Evolutionary conservation across 345 rosid species (phyloP).

Genomic region (Brassica cretica): DNA sequence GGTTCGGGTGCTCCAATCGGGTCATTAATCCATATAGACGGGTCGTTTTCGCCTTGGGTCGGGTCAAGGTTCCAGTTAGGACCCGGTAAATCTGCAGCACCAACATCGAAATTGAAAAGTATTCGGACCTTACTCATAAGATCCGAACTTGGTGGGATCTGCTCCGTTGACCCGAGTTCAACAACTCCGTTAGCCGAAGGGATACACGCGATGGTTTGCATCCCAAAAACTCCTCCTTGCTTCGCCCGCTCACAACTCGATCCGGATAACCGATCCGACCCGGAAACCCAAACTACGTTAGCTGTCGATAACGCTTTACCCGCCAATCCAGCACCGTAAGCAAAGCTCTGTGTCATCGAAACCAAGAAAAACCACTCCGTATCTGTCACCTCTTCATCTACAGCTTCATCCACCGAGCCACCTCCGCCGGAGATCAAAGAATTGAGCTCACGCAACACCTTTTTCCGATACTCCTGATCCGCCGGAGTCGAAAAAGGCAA

Average conservation of each 20-base stretch:
- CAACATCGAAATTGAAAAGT: slow-evolving; percentile 63
- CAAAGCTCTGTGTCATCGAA: slow-evolving; percentile 90
- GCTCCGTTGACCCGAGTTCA: slow-evolving; percentile 85
- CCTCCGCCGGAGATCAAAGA: slow-evolving; percentile 78
- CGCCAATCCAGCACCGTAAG: slow-evolving; percentile 74
- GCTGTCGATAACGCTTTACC: slow-evolving; percentile 66
- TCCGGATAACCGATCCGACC: slow-evolving; percentile 53
- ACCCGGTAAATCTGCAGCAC: slow-evolving; percentile 51
- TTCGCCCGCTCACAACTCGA: slow-evolving; percentile 78
- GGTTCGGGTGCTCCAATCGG: slow-evolving; percentile 41
- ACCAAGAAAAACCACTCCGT: slow-evolving; percentile 97
- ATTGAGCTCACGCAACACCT: slow-evolving; percentile 79
- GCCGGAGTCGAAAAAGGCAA: slow-evolving; percentile 44
- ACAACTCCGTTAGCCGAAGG: slow-evolving; percentile 88
- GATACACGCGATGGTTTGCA: slow-evolving; percentile 83
- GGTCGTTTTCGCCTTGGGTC: slow-evolving; percentile 86
- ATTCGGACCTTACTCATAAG: slow-evolving; percentile 73
- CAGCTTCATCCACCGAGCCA: slow-evolving; percentile 52
- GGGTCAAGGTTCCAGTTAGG: slow-evolving; percentile 51
- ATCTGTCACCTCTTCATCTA: slow-evolving; percentile 98
- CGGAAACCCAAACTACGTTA: slow-evolving; percentile 68
- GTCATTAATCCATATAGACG: slow-evolving; percentile 78
- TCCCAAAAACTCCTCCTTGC: slow-evolving; percentile 77
- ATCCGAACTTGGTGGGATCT: slow-evolving; percentile 71
- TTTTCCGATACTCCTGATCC: slow-evolving; percentile 86